Evolutionary conservation across 139 green algal species (phyloP), one percentile per base, ranked within the genome.

Genomic region (Gonium pectorale): DNA sequence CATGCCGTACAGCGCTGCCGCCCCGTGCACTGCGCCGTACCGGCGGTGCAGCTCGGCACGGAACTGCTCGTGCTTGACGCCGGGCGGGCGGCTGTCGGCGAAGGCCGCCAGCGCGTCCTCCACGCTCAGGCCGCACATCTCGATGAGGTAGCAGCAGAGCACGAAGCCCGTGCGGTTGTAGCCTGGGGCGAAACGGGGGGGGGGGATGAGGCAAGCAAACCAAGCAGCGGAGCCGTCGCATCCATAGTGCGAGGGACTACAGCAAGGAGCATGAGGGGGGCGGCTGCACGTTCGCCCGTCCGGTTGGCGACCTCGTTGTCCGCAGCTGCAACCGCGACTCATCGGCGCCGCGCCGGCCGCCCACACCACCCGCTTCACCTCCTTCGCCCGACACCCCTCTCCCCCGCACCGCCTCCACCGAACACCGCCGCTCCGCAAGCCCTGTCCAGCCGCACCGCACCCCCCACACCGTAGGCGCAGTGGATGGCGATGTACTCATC

Each of bases 101-200:
- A 98, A 98, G 40, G 85, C 81, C 19, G 86, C 88, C 74, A 98
- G 83, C 6, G 95, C 95, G 27, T 94, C 87, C 17, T 95, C 86
- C 60, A 96, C 93, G 31, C 6, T 92, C 68, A 98, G 31, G 8
- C 89, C 90, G 54, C 80, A 90, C 8, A 66, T 86, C 84, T 90
- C 82, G 8, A 96, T 90, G 6, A 98, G 92, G 89, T 96, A 97
- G 71, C 90, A 93, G 80, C 90, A 95, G 7, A 97, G 64, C 70
- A 97, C 92, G 91, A 98, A 98, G 51, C 95, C 95, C 5, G 95
- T 98, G 51, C 95, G 89, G 81, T 98, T 98, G 91, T 97, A 98
- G 38, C 95, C 93, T 91, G 79, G 27, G 29, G 33, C 27, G 31
- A 9, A 5, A 29, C 5, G 46, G 9, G 22, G 38, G 37, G 38